phyloP scores from a whole-genome alignment of 306 rosid genomes.

The Calophaca sinica region DNA sequence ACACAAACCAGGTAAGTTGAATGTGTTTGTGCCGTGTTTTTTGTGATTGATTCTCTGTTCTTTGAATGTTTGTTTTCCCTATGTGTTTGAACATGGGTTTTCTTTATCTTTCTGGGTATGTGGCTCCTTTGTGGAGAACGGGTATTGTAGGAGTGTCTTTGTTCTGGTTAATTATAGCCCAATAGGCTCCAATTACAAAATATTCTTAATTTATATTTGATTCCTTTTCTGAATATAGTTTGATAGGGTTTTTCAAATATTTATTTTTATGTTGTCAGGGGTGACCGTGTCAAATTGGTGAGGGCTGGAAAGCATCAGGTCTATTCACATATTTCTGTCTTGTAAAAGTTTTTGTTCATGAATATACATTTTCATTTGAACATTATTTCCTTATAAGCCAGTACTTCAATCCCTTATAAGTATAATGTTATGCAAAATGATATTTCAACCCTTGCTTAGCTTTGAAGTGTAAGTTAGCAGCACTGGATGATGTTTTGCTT shows the following conservation, averaged over 20 bases:
- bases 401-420: conserved; percentile 31
- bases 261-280: conserved; percentile 57
- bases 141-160: conserved; percentile 60
- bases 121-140: conserved; percentile 90
- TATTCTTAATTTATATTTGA: conserved; percentile 8
- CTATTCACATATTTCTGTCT: conserved; percentile 44
- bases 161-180: conserved; percentile 37
- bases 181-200: background rate
- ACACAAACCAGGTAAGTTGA: too few relatives aligned
- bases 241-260: conserved; percentile 27
- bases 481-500: conserved; percentile 20
- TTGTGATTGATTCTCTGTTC: conserved; percentile 38
- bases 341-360: conserved; percentile 30
- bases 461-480: conserved; percentile 21
- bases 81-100: conserved; percentile 94
- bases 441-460: conserved; percentile 14
- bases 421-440: conserved; percentile 21
- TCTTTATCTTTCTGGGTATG: conserved; percentile 96
- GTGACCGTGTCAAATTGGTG: conserved; percentile 80
- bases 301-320: conserved; percentile 98
- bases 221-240: conserved; percentile 32
- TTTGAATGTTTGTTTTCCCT: conserved; percentile 42
- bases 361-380: background rate
- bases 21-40: too few relatives aligned
- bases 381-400: conserved; percentile 17